Conservation (phyloP, 495 filamentous ascomycete genomes). For the Ascobolus immersus region DNA sequence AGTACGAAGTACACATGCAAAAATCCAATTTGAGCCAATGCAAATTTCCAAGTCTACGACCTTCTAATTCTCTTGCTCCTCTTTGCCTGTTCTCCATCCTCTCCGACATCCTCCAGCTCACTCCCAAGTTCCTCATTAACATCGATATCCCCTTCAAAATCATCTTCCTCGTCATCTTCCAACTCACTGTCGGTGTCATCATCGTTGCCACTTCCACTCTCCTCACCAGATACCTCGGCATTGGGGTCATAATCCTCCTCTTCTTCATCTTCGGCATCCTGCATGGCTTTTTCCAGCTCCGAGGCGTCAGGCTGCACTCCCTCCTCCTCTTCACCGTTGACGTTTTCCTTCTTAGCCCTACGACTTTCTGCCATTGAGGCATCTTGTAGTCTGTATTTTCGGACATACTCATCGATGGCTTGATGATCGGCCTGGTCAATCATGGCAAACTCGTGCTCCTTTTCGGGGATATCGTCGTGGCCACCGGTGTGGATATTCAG, state of each 20-base stretch:
- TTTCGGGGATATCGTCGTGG: conserved; percentile 16
- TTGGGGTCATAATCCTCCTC: conserved; percentile 77
- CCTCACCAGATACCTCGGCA: conserved; percentile 32
- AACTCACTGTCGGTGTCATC: conserved; percentile 24
- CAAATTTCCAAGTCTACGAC: too few relatives aligned
- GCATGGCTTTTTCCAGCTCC: conserved; percentile 42
- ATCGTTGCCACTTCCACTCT: conserved; percentile 23
- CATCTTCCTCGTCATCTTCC: conserved; percentile 26
- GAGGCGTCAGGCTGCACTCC: conserved; percentile 22
- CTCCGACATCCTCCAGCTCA: conserved; percentile 16
- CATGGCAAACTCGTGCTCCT: conserved; percentile 68
- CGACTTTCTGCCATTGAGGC: conserved; percentile 72
- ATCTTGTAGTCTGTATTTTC: conserved; percentile 59
- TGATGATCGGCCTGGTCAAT: conserved; percentile 62
- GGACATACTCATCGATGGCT: conserved; percentile 66
- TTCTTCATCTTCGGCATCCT: conserved; percentile 56
- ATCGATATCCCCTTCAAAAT: conserved; percentile 16
- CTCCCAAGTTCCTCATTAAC: conserved; percentile 14
- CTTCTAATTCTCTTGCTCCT: too few relatives aligned
- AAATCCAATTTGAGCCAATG: too few relatives aligned
- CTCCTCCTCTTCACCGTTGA: conserved; percentile 33
- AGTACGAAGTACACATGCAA: too few relatives aligned
- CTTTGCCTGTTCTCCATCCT: too few relatives aligned
- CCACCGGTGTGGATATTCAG: conserved; percentile 51
- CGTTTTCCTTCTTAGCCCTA: conserved; percentile 50